phyloP scores from a whole-genome alignment of 1,139 yeast genomes.

The Suhomyces taliae region DNA sequence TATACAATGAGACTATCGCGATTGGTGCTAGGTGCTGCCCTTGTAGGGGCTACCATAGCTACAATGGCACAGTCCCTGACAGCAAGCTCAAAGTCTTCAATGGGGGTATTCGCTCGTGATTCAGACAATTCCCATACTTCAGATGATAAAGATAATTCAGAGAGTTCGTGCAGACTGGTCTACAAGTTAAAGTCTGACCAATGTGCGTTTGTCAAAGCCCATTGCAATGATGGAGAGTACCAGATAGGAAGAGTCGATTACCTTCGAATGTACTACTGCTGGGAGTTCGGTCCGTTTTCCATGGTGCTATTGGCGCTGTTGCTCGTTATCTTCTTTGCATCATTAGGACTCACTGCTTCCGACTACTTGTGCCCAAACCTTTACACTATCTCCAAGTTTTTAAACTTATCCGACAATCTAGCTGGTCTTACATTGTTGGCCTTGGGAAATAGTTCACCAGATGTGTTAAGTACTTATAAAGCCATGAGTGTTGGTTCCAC shows the following conservation, averaged over 20 bases:
- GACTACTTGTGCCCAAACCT: slow-evolving; percentile 77
- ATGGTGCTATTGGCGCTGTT: slow-evolving; percentile 20
- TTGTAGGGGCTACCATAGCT: not conserved
- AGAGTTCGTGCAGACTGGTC: slow-evolving; percentile 13
- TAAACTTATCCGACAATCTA: slow-evolving; percentile 71
- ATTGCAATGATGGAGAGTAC: slow-evolving; percentile 39
- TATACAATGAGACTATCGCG: not conserved
- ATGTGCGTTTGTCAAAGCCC: slow-evolving; percentile 40
- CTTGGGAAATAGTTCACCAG: slow-evolving; percentile 91
- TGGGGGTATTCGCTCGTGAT: not conserved
- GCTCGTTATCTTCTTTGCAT: slow-evolving; percentile 49
- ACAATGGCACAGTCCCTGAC: not conserved
- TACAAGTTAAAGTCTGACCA: slow-evolving; percentile 24
- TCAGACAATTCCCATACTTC: not conserved
- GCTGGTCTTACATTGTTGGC: slow-evolving; percentile 90
- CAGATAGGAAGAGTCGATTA: slow-evolving; percentile 20
- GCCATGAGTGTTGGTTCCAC: slow-evolving; percentile 72
- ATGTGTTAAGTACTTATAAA: slow-evolving; percentile 77
- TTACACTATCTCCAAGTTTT: slow-evolving; percentile 55
- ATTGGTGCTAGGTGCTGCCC: not conserved
- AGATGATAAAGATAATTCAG: not conserved
- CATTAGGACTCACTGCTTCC: slow-evolving; percentile 73
- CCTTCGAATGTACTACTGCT: slow-evolving; percentile 20
- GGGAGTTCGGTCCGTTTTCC: slow-evolving; percentile 5
- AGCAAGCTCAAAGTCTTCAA: not conserved